Conservation (phyloP, 495 filamentous ascomycete species). For the Penicillium riverlandense region DNA sequence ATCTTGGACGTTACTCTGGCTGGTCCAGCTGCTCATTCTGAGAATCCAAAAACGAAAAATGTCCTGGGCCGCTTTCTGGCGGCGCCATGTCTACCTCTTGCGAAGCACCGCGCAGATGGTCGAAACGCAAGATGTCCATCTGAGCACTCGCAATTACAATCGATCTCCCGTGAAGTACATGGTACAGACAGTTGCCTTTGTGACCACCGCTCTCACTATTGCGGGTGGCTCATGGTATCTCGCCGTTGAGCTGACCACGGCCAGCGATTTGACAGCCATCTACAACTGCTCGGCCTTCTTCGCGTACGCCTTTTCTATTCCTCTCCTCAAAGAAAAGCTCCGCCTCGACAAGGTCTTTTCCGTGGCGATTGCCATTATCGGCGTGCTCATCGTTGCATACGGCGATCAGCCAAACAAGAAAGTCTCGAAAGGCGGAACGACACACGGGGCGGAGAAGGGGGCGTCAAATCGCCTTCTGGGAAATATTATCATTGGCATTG, state of each 20-base stretch:
- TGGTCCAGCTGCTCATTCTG: slow-evolving; percentile 71
- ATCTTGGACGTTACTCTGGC: slow-evolving; percentile 87
- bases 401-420: slow-evolving; percentile 55
- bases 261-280: slow-evolving; percentile 90
- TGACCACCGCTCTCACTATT: slow-evolving; percentile 81
- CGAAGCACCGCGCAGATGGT: slow-evolving; percentile 85
- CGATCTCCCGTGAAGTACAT: slow-evolving; percentile 66
- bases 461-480: slow-evolving; percentile 60
- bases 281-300: slow-evolving; percentile 99
- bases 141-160: slow-evolving; percentile 37
- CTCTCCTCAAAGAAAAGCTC: slow-evolving; percentile 75
- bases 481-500: slow-evolving; percentile 89
- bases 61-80: slow-evolving; percentile 84
- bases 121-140: slow-evolving; percentile 55
- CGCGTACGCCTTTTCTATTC: slow-evolving; percentile 91
- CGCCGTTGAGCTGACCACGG: slow-evolving; percentile 85
- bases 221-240: slow-evolving; percentile 95
- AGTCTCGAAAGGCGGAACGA: slow-evolving; percentile 43
- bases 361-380: slow-evolving; percentile 76
- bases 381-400: slow-evolving; percentile 89
- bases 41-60: slow-evolving; percentile 62
- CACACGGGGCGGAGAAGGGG: slow-evolving; percentile 38
- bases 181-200: slow-evolving; percentile 64
- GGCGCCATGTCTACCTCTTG: slow-evolving; percentile 65
- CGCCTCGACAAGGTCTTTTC: slow-evolving; percentile 74